These are phyloP conservation scores for Phaeosphaeriaceae sp. DNA, from an alignment of 2,329 filamentous ascomycete genomes.

Conservation along the genomic window DNA sequence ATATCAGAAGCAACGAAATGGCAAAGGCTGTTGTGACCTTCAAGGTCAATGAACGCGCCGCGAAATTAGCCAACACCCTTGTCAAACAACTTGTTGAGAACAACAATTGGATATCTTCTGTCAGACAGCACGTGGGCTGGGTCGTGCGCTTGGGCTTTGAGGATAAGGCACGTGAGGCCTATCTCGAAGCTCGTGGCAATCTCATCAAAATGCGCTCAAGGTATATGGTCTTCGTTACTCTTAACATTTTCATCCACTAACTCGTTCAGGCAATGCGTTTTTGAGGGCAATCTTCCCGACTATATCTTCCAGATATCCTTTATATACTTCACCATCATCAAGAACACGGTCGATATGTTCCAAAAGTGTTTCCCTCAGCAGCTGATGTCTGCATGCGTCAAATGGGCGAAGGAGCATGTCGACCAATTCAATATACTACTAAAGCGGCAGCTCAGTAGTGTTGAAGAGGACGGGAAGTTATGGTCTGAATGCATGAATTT, in stretches of 20 bases:
- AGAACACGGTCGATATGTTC: constrained; percentile 90
- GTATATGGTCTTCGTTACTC: constrained; percentile 53
- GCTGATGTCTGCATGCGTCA: constrained; percentile 93
- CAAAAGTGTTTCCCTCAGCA: constrained; percentile 78
- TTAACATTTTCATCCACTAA: not conserved
- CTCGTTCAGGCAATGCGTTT: constrained; percentile 79
- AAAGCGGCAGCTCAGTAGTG: constrained; percentile 83
- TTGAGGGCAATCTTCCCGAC: constrained; percentile 88
- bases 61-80: constrained; percentile 67
- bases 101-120: constrained; percentile 77
- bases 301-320: constrained; percentile 97
- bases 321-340: constrained; percentile 93
- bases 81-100: constrained; percentile 69
- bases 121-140: constrained; percentile 83
- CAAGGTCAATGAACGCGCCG: constrained; percentile 85
- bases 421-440: constrained; percentile 89
- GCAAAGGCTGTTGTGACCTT: constrained; percentile 61
- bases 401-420: constrained; percentile 96
- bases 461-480: constrained; percentile 74
- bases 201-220: constrained; percentile 83
- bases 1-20: constrained; percentile 66
- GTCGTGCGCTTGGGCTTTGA: constrained; percentile 87
- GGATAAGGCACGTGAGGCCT: constrained; percentile 85
- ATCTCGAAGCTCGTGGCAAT: constrained; percentile 78
- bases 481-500: constrained; percentile 86